Base-by-base conservation (phyloP, 192 early-diverging fungal genomes). In the Cladochytrium replicatum region DNA sequence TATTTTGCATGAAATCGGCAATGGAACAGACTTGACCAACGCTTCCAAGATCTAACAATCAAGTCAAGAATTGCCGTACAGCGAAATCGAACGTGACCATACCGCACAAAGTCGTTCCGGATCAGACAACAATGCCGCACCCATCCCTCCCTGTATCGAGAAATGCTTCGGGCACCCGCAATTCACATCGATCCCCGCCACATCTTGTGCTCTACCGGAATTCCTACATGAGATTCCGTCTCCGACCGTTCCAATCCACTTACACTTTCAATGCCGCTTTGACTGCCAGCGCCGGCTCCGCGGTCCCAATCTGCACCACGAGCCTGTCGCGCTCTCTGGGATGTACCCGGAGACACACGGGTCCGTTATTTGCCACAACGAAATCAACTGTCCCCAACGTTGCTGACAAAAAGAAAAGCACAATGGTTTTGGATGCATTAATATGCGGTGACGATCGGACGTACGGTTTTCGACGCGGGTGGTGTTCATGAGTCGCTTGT, bases 131-230 rank as follows among this genome's bases (percentile, higher is more conserved):
- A 99, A 66, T 4, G 88, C 89, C 6, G 92, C 86, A 13, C 93
- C 95, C 93, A 97, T 97, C 26, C 89, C 87, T 21, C 82, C 88
- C 29, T 86, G 81, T 11, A 93, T 61, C 6, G 95, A 99, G 52
- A 99, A 99, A 53, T 80, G 77, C 55, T 95, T 97, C 0, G 95
- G 95, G 54, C 95, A 99, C 2, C 95, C 95, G 62, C 95, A 99
- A 68, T 99, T 99, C 41, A 99, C 57, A 63, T 98, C 95, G 46
- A 98, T 84, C 0, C 83, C 92, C 23, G 85, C 68, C 2, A 91
- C 86, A 69, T 99, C 93, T 23, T 80, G 61, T 15, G 72, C 74
- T 25, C 86, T 86, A 56, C 26, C 19, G 19, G 42, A 34, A 43
- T 29, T 30, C 45, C 23, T 2, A 45, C 4, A 34, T 19, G 39